Evolutionary conservation across 305 asterid genomes (phyloP).

Genomic region (Petunia hybrid): DNA sequence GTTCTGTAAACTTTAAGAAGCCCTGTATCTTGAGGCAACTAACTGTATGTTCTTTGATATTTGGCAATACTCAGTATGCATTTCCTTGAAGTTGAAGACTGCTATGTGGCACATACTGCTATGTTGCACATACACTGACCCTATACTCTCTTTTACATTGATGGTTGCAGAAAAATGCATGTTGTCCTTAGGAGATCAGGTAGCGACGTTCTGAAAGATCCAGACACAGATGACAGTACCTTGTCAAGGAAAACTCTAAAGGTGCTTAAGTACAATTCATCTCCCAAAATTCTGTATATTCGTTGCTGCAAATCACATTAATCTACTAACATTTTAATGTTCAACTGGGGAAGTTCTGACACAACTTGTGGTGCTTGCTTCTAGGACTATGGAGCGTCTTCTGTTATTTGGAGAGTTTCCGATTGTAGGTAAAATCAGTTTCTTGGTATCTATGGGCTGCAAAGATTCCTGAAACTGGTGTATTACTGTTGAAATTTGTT

Average conservation of each 20-base stretch:
- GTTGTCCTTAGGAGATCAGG: constrained; percentile 29
- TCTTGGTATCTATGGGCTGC: neutral
- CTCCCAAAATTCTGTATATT: constrained; percentile 20
- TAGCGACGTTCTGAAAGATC: constrained; percentile 28
- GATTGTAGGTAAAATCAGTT: neutral
- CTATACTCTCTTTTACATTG: constrained; percentile 8
- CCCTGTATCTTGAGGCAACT: constrained; percentile 3
- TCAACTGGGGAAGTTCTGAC: constrained; percentile 25
- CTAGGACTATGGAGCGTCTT: constrained; percentile 35
- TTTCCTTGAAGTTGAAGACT: constrained; percentile 23
- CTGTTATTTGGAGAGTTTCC: constrained; percentile 18
- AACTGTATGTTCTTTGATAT: neutral
- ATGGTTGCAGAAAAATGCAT: constrained; percentile 31
- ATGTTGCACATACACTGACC: neutral
- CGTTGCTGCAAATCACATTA: constrained; percentile 25
- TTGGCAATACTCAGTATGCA: neutral
- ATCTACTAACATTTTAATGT: neutral
- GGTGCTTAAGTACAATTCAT: constrained; percentile 19
- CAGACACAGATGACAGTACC: constrained; percentile 18
- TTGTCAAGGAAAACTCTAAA: constrained; percentile 16
- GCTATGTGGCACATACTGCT: neutral
- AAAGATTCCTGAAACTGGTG: neutral
- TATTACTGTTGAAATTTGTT: neutral
- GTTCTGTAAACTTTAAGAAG: constrained; percentile 17
- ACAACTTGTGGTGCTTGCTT: constrained; percentile 14